Base-by-base conservation (phyloP, 805 yeast genomes). In the Ogataea salicorniae region DNA sequence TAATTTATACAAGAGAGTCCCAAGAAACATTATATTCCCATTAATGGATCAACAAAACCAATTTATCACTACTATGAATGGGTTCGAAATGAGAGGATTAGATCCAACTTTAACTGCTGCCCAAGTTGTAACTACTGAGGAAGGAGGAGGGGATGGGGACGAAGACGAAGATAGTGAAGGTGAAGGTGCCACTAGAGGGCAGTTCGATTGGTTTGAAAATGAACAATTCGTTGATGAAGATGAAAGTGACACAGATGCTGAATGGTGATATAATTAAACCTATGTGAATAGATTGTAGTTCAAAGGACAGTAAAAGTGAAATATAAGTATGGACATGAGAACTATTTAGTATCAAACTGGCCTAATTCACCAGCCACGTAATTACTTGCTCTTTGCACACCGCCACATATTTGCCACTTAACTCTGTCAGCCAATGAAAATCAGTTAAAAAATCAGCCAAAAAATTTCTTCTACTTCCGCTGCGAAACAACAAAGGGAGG, bases 101-200 rank as follows among this genome's bases (percentile, higher is more conserved):
- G 31, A 26, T 9, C 31, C 31, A 9, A 11, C 31, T 9, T 9
- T 26, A 9, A 26, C 31, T 26, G 13, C 31, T 26, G 31, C 13
- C 31, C 31, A 26, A 9, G 31, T 9, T 26, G 31, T 9, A 26
- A 9, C 31, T 26, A 26, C 20, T n/a, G 51, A 38, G 34, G 57
- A 52, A 2, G 56, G 40, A 8, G 57, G 52, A 16, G 46, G 35
- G 36, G 20, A 16, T 11, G 37, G 13, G 11, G 37, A 37, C 9
- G 41, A 26, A 5, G 34, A 39, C 13, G 41, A 35, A 29, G 48
- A 37, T 23, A 59, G 51, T 11, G 52, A 52, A 31, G 55, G 54
- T 18, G 53, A 56, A 17, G 57, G 56, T 43, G 58, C 50, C 39
- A 60, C 53, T 34, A 54, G 48, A 38, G 48, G 52, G 14, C 57